Conservation (phyloP, 495 filamentous ascomycete genomes). For the Platismatia glauca region DNA sequence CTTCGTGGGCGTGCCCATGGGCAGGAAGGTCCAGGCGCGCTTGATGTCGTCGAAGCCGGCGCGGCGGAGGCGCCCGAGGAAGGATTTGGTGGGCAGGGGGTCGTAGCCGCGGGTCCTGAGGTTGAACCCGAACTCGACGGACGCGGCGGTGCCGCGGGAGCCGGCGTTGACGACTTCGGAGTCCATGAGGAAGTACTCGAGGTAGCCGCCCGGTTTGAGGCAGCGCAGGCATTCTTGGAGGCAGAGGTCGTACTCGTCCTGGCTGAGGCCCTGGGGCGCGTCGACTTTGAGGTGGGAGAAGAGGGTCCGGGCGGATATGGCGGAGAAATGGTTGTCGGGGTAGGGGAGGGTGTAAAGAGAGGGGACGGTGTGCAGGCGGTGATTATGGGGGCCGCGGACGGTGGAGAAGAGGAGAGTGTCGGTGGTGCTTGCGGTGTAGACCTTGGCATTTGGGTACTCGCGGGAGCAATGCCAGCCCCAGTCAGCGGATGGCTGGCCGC, state of each 20-base stretch:
- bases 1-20: constrained; percentile 61
- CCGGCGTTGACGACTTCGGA: constrained; percentile 80
- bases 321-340: constrained; percentile 78
- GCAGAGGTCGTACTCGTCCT: constrained; percentile 83
- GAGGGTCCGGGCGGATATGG: constrained; percentile 83
- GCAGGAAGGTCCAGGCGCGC: constrained; percentile 82
- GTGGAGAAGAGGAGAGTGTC: constrained; percentile 59
- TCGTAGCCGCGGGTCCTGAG: constrained; percentile 85
- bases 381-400: constrained; percentile 76
- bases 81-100: constrained; percentile 67
- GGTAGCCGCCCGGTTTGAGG: constrained; percentile 83
- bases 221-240: constrained; percentile 79
- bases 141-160: constrained; percentile 63
- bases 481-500: constrained; percentile 74
- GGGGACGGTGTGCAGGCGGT: constrained; percentile 66
- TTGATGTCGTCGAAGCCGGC: constrained; percentile 71
- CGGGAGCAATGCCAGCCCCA: constrained; percentile 92
- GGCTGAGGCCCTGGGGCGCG: constrained; percentile 39
- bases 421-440: constrained; percentile 69
- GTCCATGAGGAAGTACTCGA: constrained; percentile 86
- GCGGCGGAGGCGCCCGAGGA: constrained; percentile 62
- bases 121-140: constrained; percentile 80
- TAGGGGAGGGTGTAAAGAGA: constrained; percentile 78
- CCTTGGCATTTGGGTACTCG: constrained; percentile 71
- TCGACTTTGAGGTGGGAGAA: constrained; percentile 68